Evolutionary conservation across 2,329 filamentous ascomycete species (phyloP), one percentile per base, ranked within the genome.

Genomic region (Colletotrichum chlorophyti): DNA sequence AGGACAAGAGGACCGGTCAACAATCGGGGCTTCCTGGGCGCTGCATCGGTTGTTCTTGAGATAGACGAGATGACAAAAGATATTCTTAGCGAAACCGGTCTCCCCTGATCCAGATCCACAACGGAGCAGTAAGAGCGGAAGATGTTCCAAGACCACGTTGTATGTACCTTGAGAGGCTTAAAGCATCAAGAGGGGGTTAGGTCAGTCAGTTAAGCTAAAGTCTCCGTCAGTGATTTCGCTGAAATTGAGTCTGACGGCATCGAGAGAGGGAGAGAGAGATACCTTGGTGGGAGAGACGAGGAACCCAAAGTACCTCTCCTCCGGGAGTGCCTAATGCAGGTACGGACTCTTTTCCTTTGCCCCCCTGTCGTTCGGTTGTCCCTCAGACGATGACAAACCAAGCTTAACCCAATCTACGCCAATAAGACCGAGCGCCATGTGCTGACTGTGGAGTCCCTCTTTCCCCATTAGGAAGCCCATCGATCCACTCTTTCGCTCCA

Each of bases 301-400:
- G n/a, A n/a, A n/a, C n/a, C n/a, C n/a, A n/a, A n/a, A n/a, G n/a
- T n/a, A n/a, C n/a, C n/a, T n/a, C n/a, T n/a, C n/a, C n/a, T n/a
- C n/a, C n/a, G n/a, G n/a, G n/a, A n/a, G n/a, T n/a, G 40, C 14
- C 53, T 54, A 58, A 54, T 48, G 55, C 55, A 59, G 51, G 55
- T 49, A 55, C 55, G 10, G n/a, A 27, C 49, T 35, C 35, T 52
- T 38, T 19, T 12, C 35, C 34, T 37, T 8, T 21, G n/a, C 11
- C 34, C 8, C 11, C n/a, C 14, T 27, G 15, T 15, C 19, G 24
- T 32, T 53, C 26, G 26, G 51, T 32, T 37, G 24, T n/a, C n/a
- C n/a, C n/a, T n/a, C 17, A 11, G 34, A n/a, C 32, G 41, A 43
- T 31, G n/a, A 48, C 35, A 32, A 21, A 29, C 29, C 38, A 31